phyloP scores from a whole-genome alignment of 2,329 filamentous ascomycete species.

The Aspergillus amoenus region DNA sequence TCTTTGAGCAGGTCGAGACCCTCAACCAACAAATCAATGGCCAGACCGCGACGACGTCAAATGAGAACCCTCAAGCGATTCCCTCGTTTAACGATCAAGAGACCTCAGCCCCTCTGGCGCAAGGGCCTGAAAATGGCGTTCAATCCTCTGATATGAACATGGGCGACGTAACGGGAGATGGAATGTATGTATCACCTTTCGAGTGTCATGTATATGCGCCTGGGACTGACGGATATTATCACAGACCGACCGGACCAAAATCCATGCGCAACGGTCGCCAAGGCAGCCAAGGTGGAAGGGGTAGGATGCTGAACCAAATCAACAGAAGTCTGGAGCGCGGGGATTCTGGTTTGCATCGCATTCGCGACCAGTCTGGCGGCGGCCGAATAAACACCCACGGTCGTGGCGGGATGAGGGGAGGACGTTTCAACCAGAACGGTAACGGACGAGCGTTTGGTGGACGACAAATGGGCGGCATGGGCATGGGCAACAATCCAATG shows the following conservation, averaged over 20 bases:
- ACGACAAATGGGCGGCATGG: slow-evolving; percentile 47
- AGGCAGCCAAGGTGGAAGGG: slow-evolving; percentile 57
- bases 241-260: slow-evolving; percentile 87
- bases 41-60: slow-evolving; percentile 31
- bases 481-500: slow-evolving; percentile 34
- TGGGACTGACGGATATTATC: slow-evolving; percentile 38
- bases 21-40: slow-evolving; percentile 66
- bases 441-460: slow-evolving; percentile 46
- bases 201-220: neutral
- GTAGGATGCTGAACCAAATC: slow-evolving; percentile 82
- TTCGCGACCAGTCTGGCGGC: slow-evolving; percentile 65
- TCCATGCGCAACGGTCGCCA: slow-evolving; percentile 77
- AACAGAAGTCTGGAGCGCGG: slow-evolving; percentile 78
- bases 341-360: slow-evolving; percentile 77
- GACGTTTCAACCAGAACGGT: slow-evolving; percentile 54
- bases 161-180: slow-evolving; percentile 55
- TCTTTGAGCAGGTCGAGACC: slow-evolving; percentile 80
- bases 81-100: slow-evolving; percentile 37
- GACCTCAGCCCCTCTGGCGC: slow-evolving; percentile 23
- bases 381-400: slow-evolving; percentile 79
- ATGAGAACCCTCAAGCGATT: slow-evolving; percentile 28
- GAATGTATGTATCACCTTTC: slow-evolving; percentile 33
- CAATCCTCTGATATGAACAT: slow-evolving; percentile 79
- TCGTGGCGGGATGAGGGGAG: slow-evolving; percentile 71
- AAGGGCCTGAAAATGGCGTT: slow-evolving; percentile 34